Base-by-base conservation (phyloP, 176 grass and related monocot genomes). In the Raddia distichophylla region DNA sequence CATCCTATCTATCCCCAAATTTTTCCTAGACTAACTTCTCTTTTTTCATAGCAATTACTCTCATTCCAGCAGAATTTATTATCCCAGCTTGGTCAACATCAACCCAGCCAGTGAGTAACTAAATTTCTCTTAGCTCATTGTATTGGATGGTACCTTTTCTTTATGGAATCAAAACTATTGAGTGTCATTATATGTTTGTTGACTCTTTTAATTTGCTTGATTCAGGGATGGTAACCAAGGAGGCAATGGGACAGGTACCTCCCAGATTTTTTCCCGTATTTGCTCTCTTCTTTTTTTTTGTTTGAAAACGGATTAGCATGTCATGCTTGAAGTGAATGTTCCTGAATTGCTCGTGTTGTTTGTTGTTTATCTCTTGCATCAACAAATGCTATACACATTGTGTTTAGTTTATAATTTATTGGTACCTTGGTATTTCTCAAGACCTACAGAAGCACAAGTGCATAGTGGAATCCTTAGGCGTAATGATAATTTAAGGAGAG, bases 31-130 rank as follows among this genome's bases (percentile, higher is more conserved):
- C 68, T 84, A 71, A 80, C 16, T 65, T 11, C 32, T 79, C 10
- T 65, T 55, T 73, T 81, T 17, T 67, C 66, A 57, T 80, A 99
- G 97, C 93, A 96, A 96, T 72, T 99, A 67, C 78, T 99, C 75
- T 86, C 91, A 44, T 93, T 96, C 73, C 93, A 95, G 80, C 97
- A 92, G 73, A 85, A 85, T 75, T 60, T 94, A 33, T 89, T 85
- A 55, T 83, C 91, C 18, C 93, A 91, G 65, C 82, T 93, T 82
- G 87, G 93, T 66, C 93, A 77, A 54, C 72, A 79, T 22, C 92
- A 88, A 82, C 56, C 97, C 68, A 91, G 48, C 82, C 85, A 75
- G 96, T 99, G 77, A 99, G 97, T 92, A 71, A 64, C 67, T 60
- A n/a, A 57, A 52, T 81, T 52, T 20, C 33, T 50, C 60, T 12